Evolutionary conservation across 495 filamentous ascomycete genomes (phyloP).

Genomic region (Apiosordaria backusii): DNA sequence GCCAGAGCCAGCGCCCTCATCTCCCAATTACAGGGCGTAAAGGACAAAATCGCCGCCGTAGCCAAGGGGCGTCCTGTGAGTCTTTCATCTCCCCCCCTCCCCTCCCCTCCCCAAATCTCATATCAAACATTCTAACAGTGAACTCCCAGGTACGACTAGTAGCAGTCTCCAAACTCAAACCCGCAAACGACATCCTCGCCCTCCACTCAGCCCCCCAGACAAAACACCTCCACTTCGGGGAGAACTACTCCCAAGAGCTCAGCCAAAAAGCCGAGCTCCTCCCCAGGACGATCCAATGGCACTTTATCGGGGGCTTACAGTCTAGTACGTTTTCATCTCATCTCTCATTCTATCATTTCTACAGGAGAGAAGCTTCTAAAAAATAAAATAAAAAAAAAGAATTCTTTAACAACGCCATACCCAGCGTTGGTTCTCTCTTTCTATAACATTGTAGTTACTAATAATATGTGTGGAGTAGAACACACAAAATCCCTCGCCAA

Average conservation of each 20-base stretch:
- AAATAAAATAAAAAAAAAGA: neutral
- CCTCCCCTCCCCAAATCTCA: neutral
- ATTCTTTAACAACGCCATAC: too few species aligned
- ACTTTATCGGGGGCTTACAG: conserved; percentile 92
- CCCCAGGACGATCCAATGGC: conserved; percentile 78
- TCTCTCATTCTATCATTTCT: too few species aligned
- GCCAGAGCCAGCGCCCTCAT: conserved; percentile 47
- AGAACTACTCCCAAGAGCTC: conserved; percentile 96
- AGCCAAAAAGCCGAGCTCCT: conserved; percentile 76
- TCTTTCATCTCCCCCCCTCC: conserved; percentile 9
- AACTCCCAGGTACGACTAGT: conserved; percentile 68
- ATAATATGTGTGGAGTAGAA: neutral
- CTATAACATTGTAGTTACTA: too few species aligned
- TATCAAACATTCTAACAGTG: neutral
- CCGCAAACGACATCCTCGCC: conserved; percentile 79
- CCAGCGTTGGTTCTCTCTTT: too few species aligned
- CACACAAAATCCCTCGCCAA: conserved; percentile 71
- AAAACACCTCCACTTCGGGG: conserved; percentile 79
- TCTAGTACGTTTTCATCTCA: conserved; percentile 42
- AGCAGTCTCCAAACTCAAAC: conserved; percentile 92
- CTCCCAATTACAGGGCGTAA: conserved; percentile 46
- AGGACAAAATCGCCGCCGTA: conserved; percentile 42
- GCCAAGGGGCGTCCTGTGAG: conserved; percentile 47
- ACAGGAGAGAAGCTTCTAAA: neutral
- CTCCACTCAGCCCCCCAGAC: conserved; percentile 58